Percentiles rank a stretch among this genome's conserved stretches.
Conservation (phyloP, 768 basidiomycete genomes). For the Mycena filopes region DNA sequence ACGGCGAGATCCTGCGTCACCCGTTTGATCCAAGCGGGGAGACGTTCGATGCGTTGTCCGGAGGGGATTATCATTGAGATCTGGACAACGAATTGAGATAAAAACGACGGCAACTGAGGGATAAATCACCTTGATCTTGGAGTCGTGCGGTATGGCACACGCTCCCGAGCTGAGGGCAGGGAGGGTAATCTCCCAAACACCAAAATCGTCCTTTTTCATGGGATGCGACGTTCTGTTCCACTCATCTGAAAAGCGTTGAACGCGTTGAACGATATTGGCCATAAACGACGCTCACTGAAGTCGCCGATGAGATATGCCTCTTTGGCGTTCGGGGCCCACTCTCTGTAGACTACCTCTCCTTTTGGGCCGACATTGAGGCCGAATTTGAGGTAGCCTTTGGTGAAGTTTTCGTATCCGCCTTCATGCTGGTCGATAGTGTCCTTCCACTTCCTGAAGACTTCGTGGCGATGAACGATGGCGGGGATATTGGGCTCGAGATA, state of each 20-base stretch:
- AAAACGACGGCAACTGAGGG: neutral
- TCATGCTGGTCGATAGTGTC: slow-evolving; percentile 79
- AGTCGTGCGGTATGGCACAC: slow-evolving; percentile 92
- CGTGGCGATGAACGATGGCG: slow-evolving; percentile 75
- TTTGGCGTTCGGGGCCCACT: slow-evolving; percentile 94
- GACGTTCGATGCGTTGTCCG: slow-evolving; percentile 86
- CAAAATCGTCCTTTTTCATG: slow-evolving; percentile 86
- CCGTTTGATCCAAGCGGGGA: slow-evolving; percentile 94
- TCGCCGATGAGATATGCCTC: slow-evolving; percentile 92
- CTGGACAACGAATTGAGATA: slow-evolving; percentile 50
- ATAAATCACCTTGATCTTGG: slow-evolving; percentile 85
- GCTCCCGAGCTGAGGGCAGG: slow-evolving; percentile 73
- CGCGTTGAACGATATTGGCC: neutral
- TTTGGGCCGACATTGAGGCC: slow-evolving; percentile 80
- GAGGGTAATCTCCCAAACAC: slow-evolving; percentile 88
- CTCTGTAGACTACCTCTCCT: slow-evolving; percentile 83
- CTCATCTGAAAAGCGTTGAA: slow-evolving; percentile 61
- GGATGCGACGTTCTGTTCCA: slow-evolving; percentile 90
- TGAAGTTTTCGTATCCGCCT: slow-evolving; percentile 86
- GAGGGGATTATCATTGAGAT: slow-evolving; percentile 90
- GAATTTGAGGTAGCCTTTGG: slow-evolving; percentile 80
- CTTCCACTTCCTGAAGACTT: slow-evolving; percentile 79
- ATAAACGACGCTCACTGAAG: slow-evolving; percentile 78
- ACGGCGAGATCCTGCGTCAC: slow-evolving; percentile 93
- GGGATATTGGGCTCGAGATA: slow-evolving; percentile 82